Conservation (phyloP, 2,329 filamentous ascomycete species). For the Pochonia chlamydosporia region DNA sequence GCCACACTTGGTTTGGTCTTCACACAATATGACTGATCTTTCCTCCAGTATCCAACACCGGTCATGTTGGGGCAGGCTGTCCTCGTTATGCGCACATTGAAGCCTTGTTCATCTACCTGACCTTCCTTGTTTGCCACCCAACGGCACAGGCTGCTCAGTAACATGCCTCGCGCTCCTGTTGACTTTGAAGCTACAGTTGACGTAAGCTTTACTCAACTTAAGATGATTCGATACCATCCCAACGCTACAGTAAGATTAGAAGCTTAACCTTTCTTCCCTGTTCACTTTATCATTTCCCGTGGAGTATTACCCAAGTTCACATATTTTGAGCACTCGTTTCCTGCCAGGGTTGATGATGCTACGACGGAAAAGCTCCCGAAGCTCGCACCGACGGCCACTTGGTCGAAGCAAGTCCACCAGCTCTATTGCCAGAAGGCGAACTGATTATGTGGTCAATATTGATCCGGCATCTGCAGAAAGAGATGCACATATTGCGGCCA, state of each 20-base stretch:
- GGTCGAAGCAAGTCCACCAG: conserved; percentile 49
- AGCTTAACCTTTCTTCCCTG: background rate
- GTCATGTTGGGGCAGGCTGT: too few species aligned
- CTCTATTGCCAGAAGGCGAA: conserved; percentile 34
- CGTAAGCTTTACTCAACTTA: background rate
- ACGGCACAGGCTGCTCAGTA: background rate
- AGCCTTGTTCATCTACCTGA: too few species aligned
- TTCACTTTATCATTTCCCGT: background rate
- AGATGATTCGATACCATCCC: background rate
- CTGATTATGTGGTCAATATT: conserved; percentile 40
- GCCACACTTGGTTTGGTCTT: too few species aligned
- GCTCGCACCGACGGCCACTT: conserved; percentile 34
- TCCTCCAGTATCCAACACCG: too few species aligned
- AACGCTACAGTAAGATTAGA: background rate
- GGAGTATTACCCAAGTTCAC: background rate
- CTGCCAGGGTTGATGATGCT: conserved; percentile 33
- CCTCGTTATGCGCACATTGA: too few species aligned
- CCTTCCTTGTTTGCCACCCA: background rate
- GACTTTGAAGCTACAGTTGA: background rate
- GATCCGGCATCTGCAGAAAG: conserved; percentile 43
- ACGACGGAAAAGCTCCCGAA: conserved; percentile 41
- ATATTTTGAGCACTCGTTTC: background rate
- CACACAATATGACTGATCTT: too few species aligned
- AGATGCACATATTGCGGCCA: conserved; percentile 58
- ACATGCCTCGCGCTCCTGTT: background rate